Base-by-base conservation (phyloP, 176 grass and related monocot genomes). In the Bolboschoenus planiculmis region DNA sequence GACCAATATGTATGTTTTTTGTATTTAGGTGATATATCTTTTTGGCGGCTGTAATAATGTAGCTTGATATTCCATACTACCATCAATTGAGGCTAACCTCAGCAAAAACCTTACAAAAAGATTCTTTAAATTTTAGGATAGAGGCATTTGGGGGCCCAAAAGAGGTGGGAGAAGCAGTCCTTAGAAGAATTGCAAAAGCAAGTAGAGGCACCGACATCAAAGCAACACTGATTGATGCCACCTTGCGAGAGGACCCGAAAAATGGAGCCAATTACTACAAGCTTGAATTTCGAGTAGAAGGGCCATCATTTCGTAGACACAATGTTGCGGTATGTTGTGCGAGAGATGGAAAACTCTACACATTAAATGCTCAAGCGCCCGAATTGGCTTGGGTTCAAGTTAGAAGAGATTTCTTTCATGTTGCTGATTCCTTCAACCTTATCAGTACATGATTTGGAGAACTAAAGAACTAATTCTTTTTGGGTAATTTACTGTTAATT, bases 401-500 rank as follows among this genome's bases (percentile, higher is more conserved):
- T 78, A 66, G 71, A 51, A 75, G 77, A 77, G 86, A 91, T 83
- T 93, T 99, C 56, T 67, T 79, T 68, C 83, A 88, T 31, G 92
- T 99, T 84, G 97, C 91, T 18, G 97, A 96, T 84, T 99, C 93
- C 1, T 99, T 96, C 83, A 89, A 66, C 23, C 85, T 93, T 21
- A 83, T 93, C 47, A 83, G 70, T 42, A 24, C 81, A 61, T 90
- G 59, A 80, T 50, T 81, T 81, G 55, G 30, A 81, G 33, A 81
- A 39, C 55, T 42, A 81, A 74, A 27, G 40, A 1, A 62, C 4
- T 56, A 30, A n/a, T 34, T 78, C 18, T 78, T 35, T 72, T 27
- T 27, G 2, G n/a, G 39, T 26, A 72, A 10, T 72, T 26, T 10
- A 46, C 67, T 10, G 39, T 13, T 72, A 43, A 72, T 6, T 15